Evolutionary conservation across 805 yeast genomes (phyloP).

Genomic region (Saccharomyces paradoxus): DNA sequence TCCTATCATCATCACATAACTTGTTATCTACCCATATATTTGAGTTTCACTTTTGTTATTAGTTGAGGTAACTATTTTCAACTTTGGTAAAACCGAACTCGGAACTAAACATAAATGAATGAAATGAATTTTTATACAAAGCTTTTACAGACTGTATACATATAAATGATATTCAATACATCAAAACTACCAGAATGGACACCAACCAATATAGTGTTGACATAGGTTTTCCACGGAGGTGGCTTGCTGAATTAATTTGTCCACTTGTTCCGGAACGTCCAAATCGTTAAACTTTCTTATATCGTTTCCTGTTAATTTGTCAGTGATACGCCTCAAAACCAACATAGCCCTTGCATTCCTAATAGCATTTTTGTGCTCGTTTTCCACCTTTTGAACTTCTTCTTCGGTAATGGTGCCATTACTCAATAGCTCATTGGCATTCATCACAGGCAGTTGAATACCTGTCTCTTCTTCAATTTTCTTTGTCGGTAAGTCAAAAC

Average conservation of each 20-base stretch:
- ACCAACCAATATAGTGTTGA: conserved; percentile 98
- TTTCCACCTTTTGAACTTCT: conserved; percentile 63
- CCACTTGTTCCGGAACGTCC: conserved; percentile 84
- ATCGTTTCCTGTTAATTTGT: conserved; percentile 90
- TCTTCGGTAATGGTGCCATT: conserved; percentile 69
- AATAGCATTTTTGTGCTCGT: conserved; percentile 60
- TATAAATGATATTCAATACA: not conserved
- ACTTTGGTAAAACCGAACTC: not conserved
- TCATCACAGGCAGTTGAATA: conserved; percentile 55
- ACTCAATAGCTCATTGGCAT: conserved; percentile 62
- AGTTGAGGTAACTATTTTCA: not conserved
- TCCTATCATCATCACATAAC: not conserved
- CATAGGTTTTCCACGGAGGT: conserved; percentile 92
- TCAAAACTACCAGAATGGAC: conserved; percentile 82
- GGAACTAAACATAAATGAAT: not conserved
- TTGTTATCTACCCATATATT: not conserved
- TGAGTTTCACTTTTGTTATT: not conserved
- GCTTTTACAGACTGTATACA: not conserved
- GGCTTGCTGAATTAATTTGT: conserved; percentile 87
- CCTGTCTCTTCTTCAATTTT: conserved; percentile 70
- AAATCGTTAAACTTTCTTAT: conserved; percentile 63
- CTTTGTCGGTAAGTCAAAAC: conserved; percentile 83
- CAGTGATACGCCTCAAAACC: conserved; percentile 82
- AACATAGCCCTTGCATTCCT: conserved; percentile 86
- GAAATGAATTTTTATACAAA: not conserved